phyloP scores from a whole-genome alignment of 2,329 filamentous ascomycete species.

The Botryosphaeria dothidea region DNA sequence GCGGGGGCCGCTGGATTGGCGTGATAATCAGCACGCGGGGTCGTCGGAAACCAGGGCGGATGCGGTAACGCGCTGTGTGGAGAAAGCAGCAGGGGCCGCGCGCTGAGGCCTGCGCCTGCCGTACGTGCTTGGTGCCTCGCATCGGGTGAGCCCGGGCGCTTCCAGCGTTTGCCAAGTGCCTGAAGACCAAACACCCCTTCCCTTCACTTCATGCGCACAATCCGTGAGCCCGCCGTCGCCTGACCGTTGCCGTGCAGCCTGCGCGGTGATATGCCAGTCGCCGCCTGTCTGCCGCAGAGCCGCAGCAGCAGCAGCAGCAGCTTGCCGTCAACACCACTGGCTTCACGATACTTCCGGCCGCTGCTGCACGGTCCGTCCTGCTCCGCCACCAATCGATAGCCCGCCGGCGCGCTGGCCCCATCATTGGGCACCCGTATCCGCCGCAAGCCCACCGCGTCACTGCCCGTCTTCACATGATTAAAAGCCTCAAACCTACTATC shows the following conservation, averaged over 20 bases:
- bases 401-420: neutral
- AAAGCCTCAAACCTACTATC: constrained; percentile 2
- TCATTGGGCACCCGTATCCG: neutral
- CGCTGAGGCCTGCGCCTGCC: neutral
- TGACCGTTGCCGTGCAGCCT: neutral
- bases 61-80: constrained; percentile 5
- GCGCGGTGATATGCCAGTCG: too few species aligned
- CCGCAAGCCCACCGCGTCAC: neutral
- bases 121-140: neutral
- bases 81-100: constrained; percentile 6
- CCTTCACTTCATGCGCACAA: neutral
- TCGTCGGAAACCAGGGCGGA: constrained; percentile 13
- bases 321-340: neutral
- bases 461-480: neutral
- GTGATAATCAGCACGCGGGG: constrained; percentile 15
- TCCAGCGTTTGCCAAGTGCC: neutral
- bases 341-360: neutral
- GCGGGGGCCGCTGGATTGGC: neutral
- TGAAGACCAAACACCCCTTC: neutral
- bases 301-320: neutral
- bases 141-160: constrained; percentile 1
- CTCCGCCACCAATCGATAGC: neutral
- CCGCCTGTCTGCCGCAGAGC: neutral
- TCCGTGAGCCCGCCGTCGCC: too few species aligned
- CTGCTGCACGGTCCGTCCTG: neutral